Evolutionary conservation across 768 basidiomycete genomes (phyloP), one percentile per base, ranked within the genome.

Genomic region (Tulasnella sp.): DNA sequence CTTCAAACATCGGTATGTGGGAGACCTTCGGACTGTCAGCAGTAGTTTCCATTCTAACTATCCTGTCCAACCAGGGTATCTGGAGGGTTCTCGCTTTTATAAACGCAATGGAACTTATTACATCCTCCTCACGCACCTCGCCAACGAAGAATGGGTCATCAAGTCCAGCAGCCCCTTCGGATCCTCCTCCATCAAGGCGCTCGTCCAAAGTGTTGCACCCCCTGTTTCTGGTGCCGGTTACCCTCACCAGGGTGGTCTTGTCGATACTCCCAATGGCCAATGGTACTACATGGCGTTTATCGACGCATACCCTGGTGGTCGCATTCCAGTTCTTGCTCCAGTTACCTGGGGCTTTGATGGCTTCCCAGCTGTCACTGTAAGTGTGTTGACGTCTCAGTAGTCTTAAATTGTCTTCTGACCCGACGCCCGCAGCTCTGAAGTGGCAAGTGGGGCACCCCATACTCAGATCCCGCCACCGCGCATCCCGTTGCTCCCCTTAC

Each of bases 41-140:
- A 13, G 67, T 39, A 35, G 29, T 57, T 26, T 40, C 77, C 9
- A 9, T 44, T 40, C 77, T 29, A 72, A 78, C 35, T 11, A 13
- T 44, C 10, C 29, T 73, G 11, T 10, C 13, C 76, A 26, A 39
- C 26, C 42, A 48, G 77, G 73, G 37, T 74, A 73, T 29, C 26
- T 74, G 10, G 48, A 75, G 48, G 72, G 77, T n/a, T 46, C 77
- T 42, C 77, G 77, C 42, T n/a, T 74, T 18, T 74, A 75, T 35
- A 29, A 75, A 15, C 23, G 26, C 40, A 78, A 75, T 72, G 73
- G 77, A 18, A 39, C 29, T 23, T 78, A 78, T 46, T 75, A 44
- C 74, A 74, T 78, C 55, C 48, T 78, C 32, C 15, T 42, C 23
- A 67, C 44, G 37, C 44, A 51, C 44, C 77, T 3, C 7, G n/a